Conservation (phyloP, 176 grass and related monocot species). For the Avena eriantha region DNA sequence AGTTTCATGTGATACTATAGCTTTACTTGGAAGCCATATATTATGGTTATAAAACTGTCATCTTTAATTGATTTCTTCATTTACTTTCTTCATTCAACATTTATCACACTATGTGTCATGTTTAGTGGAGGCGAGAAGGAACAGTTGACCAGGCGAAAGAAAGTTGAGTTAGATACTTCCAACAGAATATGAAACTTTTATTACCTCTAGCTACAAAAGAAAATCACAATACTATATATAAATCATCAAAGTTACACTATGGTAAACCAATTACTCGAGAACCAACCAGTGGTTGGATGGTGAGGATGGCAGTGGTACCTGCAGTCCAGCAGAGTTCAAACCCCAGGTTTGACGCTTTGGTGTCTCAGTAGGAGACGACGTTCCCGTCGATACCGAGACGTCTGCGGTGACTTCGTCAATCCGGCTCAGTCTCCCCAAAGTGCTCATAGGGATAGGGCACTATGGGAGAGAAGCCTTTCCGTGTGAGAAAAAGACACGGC, state of each 20-base stretch:
- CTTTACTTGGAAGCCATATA: neutral
- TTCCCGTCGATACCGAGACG: too few species aligned
- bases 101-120: neutral
- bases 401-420: too few species aligned
- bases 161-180: neutral
- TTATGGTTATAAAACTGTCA: neutral
- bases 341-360: too few species aligned
- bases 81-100: neutral
- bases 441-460: too few species aligned
- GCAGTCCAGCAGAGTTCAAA: too few species aligned
- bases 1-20: neutral
- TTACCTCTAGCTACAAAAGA: neutral
- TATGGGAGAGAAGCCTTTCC: too few species aligned
- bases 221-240: neutral
- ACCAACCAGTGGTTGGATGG: too few species aligned
- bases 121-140: neutral
- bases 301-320: too few species aligned
- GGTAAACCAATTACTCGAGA: too few species aligned
- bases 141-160: neutral
- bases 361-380: too few species aligned
- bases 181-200: neutral
- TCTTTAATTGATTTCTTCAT: neutral
- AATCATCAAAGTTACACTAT: neutral
- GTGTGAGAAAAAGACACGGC: too few species aligned
- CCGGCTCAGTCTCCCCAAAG: too few species aligned